Conservation (phyloP, 176 grass and related monocot genomes). For the Oryza brachyantha region DNA sequence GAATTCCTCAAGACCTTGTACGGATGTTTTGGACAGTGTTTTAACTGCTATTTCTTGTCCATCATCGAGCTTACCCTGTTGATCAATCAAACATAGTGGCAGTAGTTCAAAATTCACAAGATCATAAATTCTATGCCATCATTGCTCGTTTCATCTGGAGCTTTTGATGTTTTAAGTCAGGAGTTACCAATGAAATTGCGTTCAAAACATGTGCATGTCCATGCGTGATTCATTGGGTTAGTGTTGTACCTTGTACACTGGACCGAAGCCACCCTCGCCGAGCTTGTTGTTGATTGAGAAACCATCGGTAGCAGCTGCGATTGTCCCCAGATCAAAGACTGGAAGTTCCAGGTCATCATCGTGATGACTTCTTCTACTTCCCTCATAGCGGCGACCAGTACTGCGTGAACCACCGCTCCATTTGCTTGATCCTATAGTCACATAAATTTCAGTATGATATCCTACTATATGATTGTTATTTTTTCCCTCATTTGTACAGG, state of each 20-base stretch:
- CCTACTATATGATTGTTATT: neutral
- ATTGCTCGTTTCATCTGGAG: neutral
- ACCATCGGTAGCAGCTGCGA: conserved; percentile 50
- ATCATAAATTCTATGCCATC: neutral
- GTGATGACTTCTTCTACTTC: conserved; percentile 42
- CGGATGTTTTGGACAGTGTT: conserved; percentile 56
- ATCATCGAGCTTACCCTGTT: conserved; percentile 65
- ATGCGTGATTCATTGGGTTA: neutral
- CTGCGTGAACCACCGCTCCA: conserved; percentile 32
- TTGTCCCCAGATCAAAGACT: conserved; percentile 54
- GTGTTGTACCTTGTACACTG: conserved; percentile 52
- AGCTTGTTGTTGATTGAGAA: conserved; percentile 65
- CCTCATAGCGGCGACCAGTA: conserved; percentile 17
- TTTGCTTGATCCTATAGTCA: conserved; percentile 33
- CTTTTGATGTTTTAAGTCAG: neutral
- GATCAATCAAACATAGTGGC: conserved; percentile 5
- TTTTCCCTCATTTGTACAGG: neutral
- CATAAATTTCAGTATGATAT: neutral
- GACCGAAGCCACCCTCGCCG: conserved; percentile 65
- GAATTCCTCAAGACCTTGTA: conserved; percentile 63
- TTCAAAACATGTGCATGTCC: neutral
- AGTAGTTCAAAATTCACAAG: neutral
- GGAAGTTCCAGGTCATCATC: conserved; percentile 44
- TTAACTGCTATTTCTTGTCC: conserved; percentile 81
- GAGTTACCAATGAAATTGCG: neutral